Evolutionary conservation across 331 rosid genomes (phyloP).

Genomic region (Pyracantha coccinea): DNA sequence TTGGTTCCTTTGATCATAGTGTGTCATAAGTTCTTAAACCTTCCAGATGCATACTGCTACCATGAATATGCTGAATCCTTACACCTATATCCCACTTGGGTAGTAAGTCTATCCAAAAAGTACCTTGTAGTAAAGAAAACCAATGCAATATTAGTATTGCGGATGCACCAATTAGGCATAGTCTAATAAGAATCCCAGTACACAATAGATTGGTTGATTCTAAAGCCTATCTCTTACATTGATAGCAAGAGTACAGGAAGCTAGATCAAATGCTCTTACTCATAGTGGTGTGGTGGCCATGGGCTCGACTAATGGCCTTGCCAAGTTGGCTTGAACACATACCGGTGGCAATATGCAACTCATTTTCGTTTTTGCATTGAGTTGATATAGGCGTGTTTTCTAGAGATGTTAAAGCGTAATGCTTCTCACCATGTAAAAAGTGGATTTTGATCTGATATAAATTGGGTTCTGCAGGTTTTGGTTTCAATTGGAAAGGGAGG

Average conservation of each 20-base stretch:
- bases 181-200: neutral
- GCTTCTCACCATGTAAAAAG: neutral
- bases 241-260: neutral
- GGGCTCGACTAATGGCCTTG: neutral
- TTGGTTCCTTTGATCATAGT: neutral
- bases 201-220: neutral
- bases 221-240: neutral
- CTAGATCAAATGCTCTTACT: too few relatives aligned
- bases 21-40: neutral
- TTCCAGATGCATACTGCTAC: neutral
- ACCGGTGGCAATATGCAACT: neutral
- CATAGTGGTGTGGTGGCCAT: too few relatives aligned
- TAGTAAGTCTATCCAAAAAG: neutral
- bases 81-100: neutral
- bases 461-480: slow-evolving; percentile 23
- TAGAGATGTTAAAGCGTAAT: neutral
- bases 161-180: neutral
- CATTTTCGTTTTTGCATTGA: neutral
- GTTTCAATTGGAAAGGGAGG: slow-evolving; percentile 25
- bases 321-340: neutral
- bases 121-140: neutral
- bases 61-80: neutral
- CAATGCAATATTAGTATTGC: neutral
- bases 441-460: neutral
- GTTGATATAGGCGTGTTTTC: neutral